Evolutionary conservation across 2,329 filamentous ascomycete genomes (phyloP), one percentile per base, ranked within the genome.

Genomic region (Cladosporium cucumerinum): DNA sequence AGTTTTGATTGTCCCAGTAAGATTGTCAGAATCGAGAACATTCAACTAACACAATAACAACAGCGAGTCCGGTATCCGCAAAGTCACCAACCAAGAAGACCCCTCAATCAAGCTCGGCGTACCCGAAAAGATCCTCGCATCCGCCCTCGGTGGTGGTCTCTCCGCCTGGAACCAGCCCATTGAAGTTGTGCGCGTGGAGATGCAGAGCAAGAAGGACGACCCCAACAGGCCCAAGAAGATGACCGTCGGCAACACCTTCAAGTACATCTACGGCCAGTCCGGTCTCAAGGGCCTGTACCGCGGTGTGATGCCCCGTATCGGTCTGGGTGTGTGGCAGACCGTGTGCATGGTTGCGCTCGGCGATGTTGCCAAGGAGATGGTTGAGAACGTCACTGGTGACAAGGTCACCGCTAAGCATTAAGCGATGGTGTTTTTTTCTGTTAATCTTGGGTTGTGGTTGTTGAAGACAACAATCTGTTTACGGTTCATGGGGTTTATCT

Each of bases 161-260:
- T 93, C 89, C 68, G 95, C 95, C 70, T 99, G 95, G 95, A 99
- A 99, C 82, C 95, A 99, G 86, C 95, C 95, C 68, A 99, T 99
- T 78, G 95, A 99, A 87, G 95, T 99, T 78, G 97, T 99, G 78
- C 92, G 95, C 70, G 94, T 99, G 68, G 95, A 99, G 87, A 97
- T 99, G 92, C 95, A 99, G 88, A 96, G 92, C 84, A 98, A 97
- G 89, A 97, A 90, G 74, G 92, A 91, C 73, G 95, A 99, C 78
- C 93, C 95, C 67, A 98, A 98, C 85, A 90, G 95, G 61, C 95
- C 95, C 73, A 97, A 97, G 88, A 99, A 99, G 84, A 89, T 99
- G 90, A 98, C 93, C 59, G 95, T 99, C 68, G 91, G 89, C 72
- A 97, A 93, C 75, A 84, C 87, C 10, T 83, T 86, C 72, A 84